phyloP scores from a whole-genome alignment of 2,329 filamentous ascomycete genomes.

The Leptographium galeiforme region DNA sequence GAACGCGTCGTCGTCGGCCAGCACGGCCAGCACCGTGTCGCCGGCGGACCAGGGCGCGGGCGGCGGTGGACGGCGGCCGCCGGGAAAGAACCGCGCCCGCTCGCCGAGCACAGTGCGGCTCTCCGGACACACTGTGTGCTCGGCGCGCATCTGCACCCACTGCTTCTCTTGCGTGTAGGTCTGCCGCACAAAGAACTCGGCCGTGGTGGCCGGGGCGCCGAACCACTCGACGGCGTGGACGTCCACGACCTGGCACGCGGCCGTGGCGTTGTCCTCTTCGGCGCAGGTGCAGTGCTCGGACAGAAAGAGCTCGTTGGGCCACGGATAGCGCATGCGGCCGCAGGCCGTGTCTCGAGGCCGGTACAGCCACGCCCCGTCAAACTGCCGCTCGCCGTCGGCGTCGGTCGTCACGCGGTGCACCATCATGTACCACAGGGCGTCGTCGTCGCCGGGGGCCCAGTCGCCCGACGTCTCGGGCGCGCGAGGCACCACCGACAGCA shows the following conservation, averaged over 20 bases:
- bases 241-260: conserved; percentile 40
- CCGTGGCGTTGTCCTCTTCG: conserved; percentile 28
- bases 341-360: conserved; percentile 58
- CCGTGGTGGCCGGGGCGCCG: conserved; percentile 27
- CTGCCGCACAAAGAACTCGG: conserved; percentile 56
- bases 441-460: too few species aligned
- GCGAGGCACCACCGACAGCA: conserved; percentile 28
- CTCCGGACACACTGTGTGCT: conserved; percentile 40
- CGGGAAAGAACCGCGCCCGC: neutral
- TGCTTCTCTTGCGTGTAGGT: conserved; percentile 50
- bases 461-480: conserved; percentile 27
- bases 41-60: conserved; percentile 29
- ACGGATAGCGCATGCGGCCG: conserved; percentile 52
- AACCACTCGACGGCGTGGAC: conserved; percentile 47
- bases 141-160: conserved; percentile 44
- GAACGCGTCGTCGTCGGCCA: conserved; percentile 17
- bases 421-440: conserved; percentile 66
- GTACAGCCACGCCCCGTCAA: conserved; percentile 65
- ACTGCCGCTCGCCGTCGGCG: conserved; percentile 22
- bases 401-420: conserved; percentile 37
- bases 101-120: neutral
- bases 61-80: neutral
- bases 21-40: conserved; percentile 43
- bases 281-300: conserved; percentile 63
- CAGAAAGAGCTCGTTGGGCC: conserved; percentile 60